Base-by-base conservation (phyloP, 2,329 filamentous ascomycete species). In the Apiospora sp. region DNA sequence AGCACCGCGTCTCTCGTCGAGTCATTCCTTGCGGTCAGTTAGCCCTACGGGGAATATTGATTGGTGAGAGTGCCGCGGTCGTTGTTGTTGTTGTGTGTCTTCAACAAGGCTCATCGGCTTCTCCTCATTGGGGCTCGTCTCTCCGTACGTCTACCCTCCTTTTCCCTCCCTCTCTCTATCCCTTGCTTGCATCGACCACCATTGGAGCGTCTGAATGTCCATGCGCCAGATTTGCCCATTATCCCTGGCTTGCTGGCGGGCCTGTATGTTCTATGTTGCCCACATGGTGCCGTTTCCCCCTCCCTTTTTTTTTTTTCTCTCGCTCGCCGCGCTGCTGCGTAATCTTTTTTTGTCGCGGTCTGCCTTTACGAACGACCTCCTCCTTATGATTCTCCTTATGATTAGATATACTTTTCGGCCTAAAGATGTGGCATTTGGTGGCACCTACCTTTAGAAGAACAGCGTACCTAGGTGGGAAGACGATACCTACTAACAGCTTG, bases 341-440 rank as follows among this genome's bases (percentile, higher is more conserved):
- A 27, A 27, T 16, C 13, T 2, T 16, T 34, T 16, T 10, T 61
- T 19, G 12, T 12, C 19, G 27, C 37, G 22, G 54, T 22, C 54
- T 61, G 54, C 19, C 16, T 34, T 37, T 22, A 34, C 14, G 13
- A 16, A 22, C 14, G 13, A 16, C 1, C 54, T 61, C n/a, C n/a
- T n/a, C 54, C 54, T 61, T 22, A 61, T 34, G 54, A 61, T 22
- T 30, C n/a, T n/a, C 54, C 54, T 61, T 22, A 61, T 34, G 54
- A 61, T 22, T 30, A 61, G 14, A 49, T 19, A 37, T 7, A 37
- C 6, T 16, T 16, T 41, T 61, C 54, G 37, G 54, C 54, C 30
- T 61, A 61, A 61, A 61, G 54, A 7, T 61, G 12, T 61, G 12
- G 22, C 19, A 37, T n/a, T 22, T 61, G 30, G 54, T 37, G 54